Base-by-base conservation (phyloP, 495 filamentous ascomycete genomes). In the Gamarada debralockiae region DNA sequence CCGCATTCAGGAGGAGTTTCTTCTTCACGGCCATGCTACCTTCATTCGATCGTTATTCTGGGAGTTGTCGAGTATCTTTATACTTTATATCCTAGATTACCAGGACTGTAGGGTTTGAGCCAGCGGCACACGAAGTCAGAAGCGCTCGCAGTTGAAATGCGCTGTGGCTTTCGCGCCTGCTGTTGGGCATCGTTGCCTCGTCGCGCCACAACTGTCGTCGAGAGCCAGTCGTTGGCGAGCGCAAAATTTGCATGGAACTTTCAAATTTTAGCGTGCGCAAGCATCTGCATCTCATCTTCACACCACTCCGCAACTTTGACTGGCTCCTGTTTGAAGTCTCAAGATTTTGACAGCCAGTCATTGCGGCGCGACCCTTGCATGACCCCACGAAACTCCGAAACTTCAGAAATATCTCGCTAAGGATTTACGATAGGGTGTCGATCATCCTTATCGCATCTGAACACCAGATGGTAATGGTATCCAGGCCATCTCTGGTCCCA, bases 241-340 rank as follows among this genome's bases (percentile, higher is more conserved):
- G 20, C 21, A 25, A 15, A 13, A 12, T 25, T 25, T 42, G 50
- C 21, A 51, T 57, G 59, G 50, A 61, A 61, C 52, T 29, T n/a
- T 20, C 36, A 20, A n/a, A 39, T 27, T 29, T 46, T n/a, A n/a
- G n/a, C n/a, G n/a, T n/a, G n/a, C n/a, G n/a, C n/a, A 52, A 24
- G 45, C 59, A 53, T 62, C 31, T 52, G 48, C 54, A 57, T 58
- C 59, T 62, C 59, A 62, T 56, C 47, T 58, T 53, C 38, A 20
- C 22, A 24, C 27, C 25, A 15, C 24, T 41, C 29, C n/a, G 15
- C 21, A 41, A 54, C 50, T 55, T 61, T 61, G 59, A 61, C 55
- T 61, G 49, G 59, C 31, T 44, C 48, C 21, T 34, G 55, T 58
- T 55, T 56, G 59, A 57, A 36, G 55, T 41, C 23, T 42, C 38